Evolutionary conservation across 1,284 basidiomycete species (phyloP), one percentile per base, ranked within the genome.

Genomic region (Tylopilus sp.): DNA sequence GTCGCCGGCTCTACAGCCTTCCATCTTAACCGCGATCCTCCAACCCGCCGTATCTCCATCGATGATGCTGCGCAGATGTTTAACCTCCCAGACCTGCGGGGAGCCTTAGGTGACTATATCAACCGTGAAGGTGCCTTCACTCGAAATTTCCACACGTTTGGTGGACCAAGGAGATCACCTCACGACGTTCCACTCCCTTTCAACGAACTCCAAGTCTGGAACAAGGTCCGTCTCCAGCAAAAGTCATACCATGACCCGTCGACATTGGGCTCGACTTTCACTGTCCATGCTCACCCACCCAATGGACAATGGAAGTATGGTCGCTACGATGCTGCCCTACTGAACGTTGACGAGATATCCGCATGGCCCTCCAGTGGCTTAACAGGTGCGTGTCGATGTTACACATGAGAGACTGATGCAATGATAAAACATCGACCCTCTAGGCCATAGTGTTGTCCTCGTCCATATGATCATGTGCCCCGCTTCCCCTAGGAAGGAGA

Each of bases 331-430:
- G 56, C 67, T 19, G 73, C 73, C 15, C 60, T 79, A 6, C 57
- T 73, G 29, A 72, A 72, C 49, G 61, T 68, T 29, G 68, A 78
- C 58, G 32, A 61, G 3, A 12, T 8, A 13, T 26, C 61, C 12
- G 16, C 65, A 32, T 77, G 74, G 73, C 74, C 77, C n/a, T 36
- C 52, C 2, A 74, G 70, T 58, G 76, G 75, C 7, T 60, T 79
- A 8, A 32, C 63, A 57, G 77, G 79, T 77, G 15, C 22, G 38
- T 22, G 6, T 9, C 15, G 8, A 47, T 41, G 13, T 59, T n/a
- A 26, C 49, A 16, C 29, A 29, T 29, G 29, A 29, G 29, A 29
- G 29, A 29, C 29, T 29, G 29, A 29, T 29, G 29, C 29, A 29
- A 29, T 41, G 15, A 36, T 41, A 22, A n/a, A 9, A 59, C 24